phyloP scores from a whole-genome alignment of 1,284 basidiomycete genomes.

The Ceraceosorus guamensis region DNA sequence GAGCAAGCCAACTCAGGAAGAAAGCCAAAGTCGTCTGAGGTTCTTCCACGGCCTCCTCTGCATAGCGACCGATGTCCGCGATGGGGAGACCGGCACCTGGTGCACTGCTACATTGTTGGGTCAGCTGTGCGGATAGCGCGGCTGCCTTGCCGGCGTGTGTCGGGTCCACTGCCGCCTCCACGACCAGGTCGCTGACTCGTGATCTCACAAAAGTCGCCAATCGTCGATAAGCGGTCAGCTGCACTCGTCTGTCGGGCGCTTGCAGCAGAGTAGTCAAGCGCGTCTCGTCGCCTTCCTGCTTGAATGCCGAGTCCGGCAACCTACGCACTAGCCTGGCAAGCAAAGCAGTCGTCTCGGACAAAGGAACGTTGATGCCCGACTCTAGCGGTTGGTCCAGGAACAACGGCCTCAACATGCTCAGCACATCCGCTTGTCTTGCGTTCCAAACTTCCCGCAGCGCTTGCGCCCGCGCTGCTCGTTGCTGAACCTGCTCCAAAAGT shows the following conservation, averaged over 20 bases:
- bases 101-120: neutral
- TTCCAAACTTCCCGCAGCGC: slow-evolving; percentile 63
- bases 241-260: slow-evolving; percentile 28
- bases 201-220: slow-evolving; percentile 62
- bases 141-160: neutral
- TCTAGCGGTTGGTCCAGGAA: slow-evolving; percentile 49
- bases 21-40: slow-evolving; percentile 35
- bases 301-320: slow-evolving; percentile 19
- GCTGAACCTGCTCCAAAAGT: slow-evolving; percentile 64
- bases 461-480: slow-evolving; percentile 67
- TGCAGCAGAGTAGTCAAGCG: slow-evolving; percentile 19
- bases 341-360: slow-evolving; percentile 14
- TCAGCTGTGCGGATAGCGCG: neutral
- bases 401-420: slow-evolving; percentile 59
- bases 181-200: slow-evolving; percentile 68
- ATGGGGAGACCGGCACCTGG: too few species aligned
- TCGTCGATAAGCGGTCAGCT: slow-evolving; percentile 64
- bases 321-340: slow-evolving; percentile 26
- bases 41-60: neutral
- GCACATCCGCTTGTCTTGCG: slow-evolving; percentile 55
- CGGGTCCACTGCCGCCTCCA: slow-evolving; percentile 67
- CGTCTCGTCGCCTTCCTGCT: slow-evolving; percentile 9
- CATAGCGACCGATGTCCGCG: too few species aligned
- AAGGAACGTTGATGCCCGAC: neutral
- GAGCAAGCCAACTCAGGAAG: slow-evolving; percentile 81